Evolutionary conservation across 306 rosid genomes (phyloP), one percentile per base, ranked within the genome.

Genomic region (Trichosanthes truncata): DNA sequence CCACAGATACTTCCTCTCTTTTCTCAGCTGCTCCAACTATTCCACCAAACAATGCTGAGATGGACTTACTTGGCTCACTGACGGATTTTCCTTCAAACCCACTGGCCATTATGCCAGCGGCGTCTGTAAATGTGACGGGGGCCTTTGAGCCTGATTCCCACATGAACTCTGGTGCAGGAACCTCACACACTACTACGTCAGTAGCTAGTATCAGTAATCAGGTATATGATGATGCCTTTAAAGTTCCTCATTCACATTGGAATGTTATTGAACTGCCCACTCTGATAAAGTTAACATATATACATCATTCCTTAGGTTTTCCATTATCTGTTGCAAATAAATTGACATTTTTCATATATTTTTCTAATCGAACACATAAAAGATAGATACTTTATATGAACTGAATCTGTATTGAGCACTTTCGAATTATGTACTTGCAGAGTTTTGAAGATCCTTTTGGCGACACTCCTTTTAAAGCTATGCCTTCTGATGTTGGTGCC

Each of bases 361-460:
- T 46, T 12, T 72, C 40, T 7, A 31, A 33, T 63, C 10, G 21
- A 33, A 33, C 23, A 3, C 45, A 63, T 55, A 14, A 14, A 59
- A 59, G 36, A 29, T 61, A 18, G 40, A 66, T 35, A n/a, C 38
- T 29, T 23, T 73, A n/a, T 46, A n/a, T 74, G 65, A 53, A 29
- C 31, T 33, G 65, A 31, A 48, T 53, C 29, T 18, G 56, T 61
- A 53, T 65, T 65, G 72, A 65, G 12, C 51, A 67, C 74, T 40
- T 25, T 14, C 18, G 29, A 74, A 49, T 74, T 17, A 52, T 74
- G 62, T 74, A 29, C 48, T 51, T 84, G 89, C 89, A 96, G 97
- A 72, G 89, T 59, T 90, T 87, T 86, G 97, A 84, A 77, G 98
- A 96, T 87, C 97, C 99, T 62, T 96, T 96, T 85, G 99, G 99